Evolutionary conservation across 768 basidiomycete species (phyloP).

Genomic region (Rhizopogon salebrosus): DNA sequence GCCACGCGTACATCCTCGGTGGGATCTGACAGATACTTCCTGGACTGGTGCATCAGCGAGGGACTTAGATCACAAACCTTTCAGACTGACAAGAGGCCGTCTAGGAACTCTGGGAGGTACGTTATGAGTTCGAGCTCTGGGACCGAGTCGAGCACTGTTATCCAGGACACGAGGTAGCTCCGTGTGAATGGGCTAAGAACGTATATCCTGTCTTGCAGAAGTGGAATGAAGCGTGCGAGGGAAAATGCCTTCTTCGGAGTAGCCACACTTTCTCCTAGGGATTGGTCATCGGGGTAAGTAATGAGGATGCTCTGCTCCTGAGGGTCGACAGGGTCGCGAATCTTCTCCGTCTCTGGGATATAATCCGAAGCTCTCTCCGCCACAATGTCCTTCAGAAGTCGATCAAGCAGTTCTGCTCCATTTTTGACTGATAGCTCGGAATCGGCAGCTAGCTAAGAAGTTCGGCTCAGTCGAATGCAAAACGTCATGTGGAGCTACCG

Average conservation of each 20-base stretch:
- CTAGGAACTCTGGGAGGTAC: conserved; percentile 91
- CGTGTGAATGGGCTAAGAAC: conserved; percentile 94
- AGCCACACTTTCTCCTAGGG: conserved; percentile 27
- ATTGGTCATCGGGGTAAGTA: conserved; percentile 49
- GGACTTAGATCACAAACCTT: background rate
- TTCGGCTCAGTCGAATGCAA: conserved; percentile 7
- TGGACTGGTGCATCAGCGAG: conserved; percentile 25
- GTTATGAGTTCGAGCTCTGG: conserved; percentile 94
- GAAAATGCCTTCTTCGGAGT: conserved; percentile 80
- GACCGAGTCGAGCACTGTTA: conserved; percentile 90
- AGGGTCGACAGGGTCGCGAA: conserved; percentile 40
- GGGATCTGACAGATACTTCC: conserved; percentile 94
- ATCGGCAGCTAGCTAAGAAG: conserved; percentile 83
- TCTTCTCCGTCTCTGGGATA: conserved; percentile 76
- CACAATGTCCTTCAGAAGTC: conserved; percentile 96
- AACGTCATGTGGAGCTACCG: conserved; percentile 2
- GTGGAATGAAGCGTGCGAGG: conserved; percentile 88
- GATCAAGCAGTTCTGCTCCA: conserved; percentile 93
- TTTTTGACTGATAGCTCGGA: conserved; percentile 96
- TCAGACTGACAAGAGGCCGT: conserved; percentile 77
- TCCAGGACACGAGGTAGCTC: conserved; percentile 96
- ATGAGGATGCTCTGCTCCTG: conserved; percentile 57
- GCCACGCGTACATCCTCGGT: conserved; percentile 89
- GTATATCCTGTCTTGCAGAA: conserved; percentile 89
- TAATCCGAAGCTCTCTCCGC: conserved; percentile 95